Conservation (phyloP, 176 grass and related monocot genomes). For the Carex scoparia region DNA sequence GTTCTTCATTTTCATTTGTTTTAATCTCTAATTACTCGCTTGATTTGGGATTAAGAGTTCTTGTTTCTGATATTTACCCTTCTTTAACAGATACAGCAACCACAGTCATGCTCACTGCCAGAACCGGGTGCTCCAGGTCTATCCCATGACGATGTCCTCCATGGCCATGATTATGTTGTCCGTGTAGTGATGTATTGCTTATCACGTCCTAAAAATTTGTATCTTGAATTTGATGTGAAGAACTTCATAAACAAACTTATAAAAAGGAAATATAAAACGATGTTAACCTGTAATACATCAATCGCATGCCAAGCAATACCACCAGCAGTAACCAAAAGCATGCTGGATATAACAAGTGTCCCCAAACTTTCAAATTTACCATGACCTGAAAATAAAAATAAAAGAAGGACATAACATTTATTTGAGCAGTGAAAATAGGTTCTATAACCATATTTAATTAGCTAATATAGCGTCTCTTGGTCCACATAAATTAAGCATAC, state of each 20-base stretch:
- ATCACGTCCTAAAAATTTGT: slow-evolving; percentile 58
- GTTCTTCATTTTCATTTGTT: neutral
- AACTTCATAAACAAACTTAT: neutral
- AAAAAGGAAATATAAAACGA: slow-evolving; percentile 23
- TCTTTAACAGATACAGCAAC: slow-evolving; percentile 93
- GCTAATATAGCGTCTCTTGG: neutral
- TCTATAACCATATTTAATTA: neutral
- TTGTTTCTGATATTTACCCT: slow-evolving; percentile 52
- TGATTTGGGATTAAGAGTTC: neutral
- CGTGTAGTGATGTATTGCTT: slow-evolving; percentile 24
- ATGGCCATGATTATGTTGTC: slow-evolving; percentile 39
- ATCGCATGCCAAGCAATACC: slow-evolving; percentile 97
- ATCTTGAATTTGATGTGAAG: neutral
- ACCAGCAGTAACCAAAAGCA: slow-evolving; percentile 85
- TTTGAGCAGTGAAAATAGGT: neutral
- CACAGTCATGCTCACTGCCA: slow-evolving; percentile 76
- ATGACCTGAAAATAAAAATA: slow-evolving; percentile 51
- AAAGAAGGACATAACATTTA: neutral
- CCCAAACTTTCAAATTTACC: slow-evolving; percentile 92
- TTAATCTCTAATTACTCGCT: neutral
- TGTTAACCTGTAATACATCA: slow-evolving; percentile 92
- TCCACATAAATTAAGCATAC: neutral
- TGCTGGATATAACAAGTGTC: slow-evolving; percentile 86
- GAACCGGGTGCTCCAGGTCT: slow-evolving; percentile 84
- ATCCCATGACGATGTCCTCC: slow-evolving; percentile 76